Evolutionary conservation across 2,329 filamentous ascomycete genomes (phyloP).

Genomic region (Ascosphaera apis): DNA sequence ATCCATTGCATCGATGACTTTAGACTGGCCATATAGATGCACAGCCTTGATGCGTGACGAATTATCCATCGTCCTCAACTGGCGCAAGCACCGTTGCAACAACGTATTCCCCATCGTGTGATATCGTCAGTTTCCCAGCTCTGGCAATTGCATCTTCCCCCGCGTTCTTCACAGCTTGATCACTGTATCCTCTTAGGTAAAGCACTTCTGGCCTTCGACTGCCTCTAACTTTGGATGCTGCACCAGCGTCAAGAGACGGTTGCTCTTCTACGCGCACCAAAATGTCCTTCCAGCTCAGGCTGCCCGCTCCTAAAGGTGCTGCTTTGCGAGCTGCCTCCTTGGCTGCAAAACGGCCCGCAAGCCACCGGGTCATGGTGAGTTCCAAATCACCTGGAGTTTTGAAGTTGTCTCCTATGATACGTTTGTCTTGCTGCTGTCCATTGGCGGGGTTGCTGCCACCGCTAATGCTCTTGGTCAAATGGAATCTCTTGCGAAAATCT

Average conservation of each 20-base stretch:
- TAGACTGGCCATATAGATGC: no score
- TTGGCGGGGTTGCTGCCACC: no score
- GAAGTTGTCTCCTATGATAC: no score
- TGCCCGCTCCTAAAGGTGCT: slow-evolving; percentile 28
- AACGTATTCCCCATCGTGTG: slow-evolving; percentile 69
- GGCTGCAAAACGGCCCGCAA: slow-evolving; percentile 38
- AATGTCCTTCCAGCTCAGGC: slow-evolving; percentile 40
- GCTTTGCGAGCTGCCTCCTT: slow-evolving; percentile 55
- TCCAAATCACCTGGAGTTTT: no score
- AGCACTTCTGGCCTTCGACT: slow-evolving; percentile 17
- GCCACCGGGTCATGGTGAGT: slow-evolving; percentile 19
- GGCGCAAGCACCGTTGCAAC: slow-evolving; percentile 20
- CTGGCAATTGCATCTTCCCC: slow-evolving; percentile 18
- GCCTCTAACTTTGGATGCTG: no score
- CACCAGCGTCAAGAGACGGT: no score
- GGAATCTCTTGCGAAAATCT: slow-evolving; percentile 17
- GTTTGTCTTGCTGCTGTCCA: no score
- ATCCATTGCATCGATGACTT: no score
- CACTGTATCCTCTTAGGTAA: slow-evolving; percentile 9
- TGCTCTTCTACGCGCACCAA: slow-evolving; percentile 15
- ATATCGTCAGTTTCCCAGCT: slow-evolving; percentile 53
- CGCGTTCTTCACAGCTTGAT: no score
- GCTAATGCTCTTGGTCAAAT: no score
- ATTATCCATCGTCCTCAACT: not conserved
- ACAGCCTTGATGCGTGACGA: no score